These are phyloP conservation scores for Blastomyces emzantsi DNA, from an alignment of 2,329 filamentous ascomycete species.

Conservation along the genomic window DNA sequence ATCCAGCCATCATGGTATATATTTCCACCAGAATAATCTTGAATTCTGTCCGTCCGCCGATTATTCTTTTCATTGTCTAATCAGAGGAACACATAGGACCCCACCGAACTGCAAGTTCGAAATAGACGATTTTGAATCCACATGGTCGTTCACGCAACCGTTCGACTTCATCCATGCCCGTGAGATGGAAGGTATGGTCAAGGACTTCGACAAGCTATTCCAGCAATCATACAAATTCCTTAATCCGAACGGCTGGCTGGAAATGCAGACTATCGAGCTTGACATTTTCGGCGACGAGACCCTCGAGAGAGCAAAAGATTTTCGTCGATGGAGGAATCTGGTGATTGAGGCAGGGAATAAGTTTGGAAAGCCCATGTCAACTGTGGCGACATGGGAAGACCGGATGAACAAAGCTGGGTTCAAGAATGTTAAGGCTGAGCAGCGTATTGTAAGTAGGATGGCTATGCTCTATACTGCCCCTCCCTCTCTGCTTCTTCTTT, in stretches of 20 bases:
- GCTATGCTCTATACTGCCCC: background rate
- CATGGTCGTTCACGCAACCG: constrained; percentile 19
- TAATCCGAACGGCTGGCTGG: constrained; percentile 44
- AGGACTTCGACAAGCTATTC: constrained; percentile 20
- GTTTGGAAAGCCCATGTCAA: constrained; percentile 29
- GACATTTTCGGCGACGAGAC: constrained; percentile 26
- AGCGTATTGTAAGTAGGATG: constrained; percentile 30
- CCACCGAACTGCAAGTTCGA: constrained; percentile 25
- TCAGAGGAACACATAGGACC: constrained; percentile 16
- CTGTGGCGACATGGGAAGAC: constrained; percentile 29
- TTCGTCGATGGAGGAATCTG: constrained; percentile 2
- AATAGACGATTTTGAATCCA: constrained; percentile 24
- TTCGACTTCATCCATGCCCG: constrained; percentile 27
- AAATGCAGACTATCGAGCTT: constrained; percentile 34
- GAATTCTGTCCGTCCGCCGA: background rate
- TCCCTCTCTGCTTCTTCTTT: background rate
- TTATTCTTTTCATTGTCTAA: background rate
- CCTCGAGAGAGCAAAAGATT: background rate
- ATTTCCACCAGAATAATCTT: background rate
- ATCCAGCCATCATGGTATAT: constrained; percentile 18
- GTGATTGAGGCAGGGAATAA: constrained; percentile 10
- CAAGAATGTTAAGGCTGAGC: constrained; percentile 41
- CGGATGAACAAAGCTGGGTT: constrained; percentile 47
- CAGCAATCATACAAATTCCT: constrained; percentile 35
- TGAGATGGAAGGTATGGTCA: constrained; percentile 21